These are phyloP conservation scores for Mariannaea elegans DNA, from an alignment of 2,329 filamentous ascomycete species.

Conservation along the genomic window DNA sequence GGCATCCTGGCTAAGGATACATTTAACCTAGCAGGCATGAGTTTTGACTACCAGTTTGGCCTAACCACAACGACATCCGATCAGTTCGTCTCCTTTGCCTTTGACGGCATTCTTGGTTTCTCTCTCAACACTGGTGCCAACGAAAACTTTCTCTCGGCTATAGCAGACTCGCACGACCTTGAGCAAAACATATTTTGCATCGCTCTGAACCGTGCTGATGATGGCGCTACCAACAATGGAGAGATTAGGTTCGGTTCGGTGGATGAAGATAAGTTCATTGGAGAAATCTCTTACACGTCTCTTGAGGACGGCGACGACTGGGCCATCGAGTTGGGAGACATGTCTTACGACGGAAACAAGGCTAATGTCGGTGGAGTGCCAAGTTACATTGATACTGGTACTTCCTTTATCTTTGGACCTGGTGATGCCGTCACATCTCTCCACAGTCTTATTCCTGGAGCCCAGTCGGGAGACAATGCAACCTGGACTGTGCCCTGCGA, in stretches of 20 bases:
- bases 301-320: slow-evolving; percentile 69
- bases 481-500: slow-evolving; percentile 80
- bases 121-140: slow-evolving; percentile 68
- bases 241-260: slow-evolving; percentile 80
- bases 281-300: slow-evolving; percentile 72
- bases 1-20: slow-evolving; percentile 74
- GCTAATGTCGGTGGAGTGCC: slow-evolving; percentile 63
- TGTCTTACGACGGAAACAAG: slow-evolving; percentile 67
- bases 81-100: slow-evolving; percentile 81
- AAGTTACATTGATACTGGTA: slow-evolving; percentile 86
- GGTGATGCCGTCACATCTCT: slow-evolving; percentile 70
- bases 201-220: slow-evolving; percentile 71
- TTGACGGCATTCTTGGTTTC: slow-evolving; percentile 87
- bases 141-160: slow-evolving; percentile 72
- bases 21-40: slow-evolving; percentile 72
- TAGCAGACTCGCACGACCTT: slow-evolving; percentile 66
- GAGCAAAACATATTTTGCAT: slow-evolving; percentile 74
- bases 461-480: slow-evolving; percentile 63
- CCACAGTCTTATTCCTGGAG: slow-evolving; percentile 73
- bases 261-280: slow-evolving; percentile 72
- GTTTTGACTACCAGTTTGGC: slow-evolving; percentile 73
- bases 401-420: slow-evolving; percentile 80
- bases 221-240: slow-evolving; percentile 72
- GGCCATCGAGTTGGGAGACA: slow-evolving; percentile 76
- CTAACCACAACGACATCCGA: slow-evolving; percentile 75